These are phyloP conservation scores for Blastocystis sp. DNA, from an alignment of 352 stramenopile genomes.

Conservation along the genomic window DNA sequence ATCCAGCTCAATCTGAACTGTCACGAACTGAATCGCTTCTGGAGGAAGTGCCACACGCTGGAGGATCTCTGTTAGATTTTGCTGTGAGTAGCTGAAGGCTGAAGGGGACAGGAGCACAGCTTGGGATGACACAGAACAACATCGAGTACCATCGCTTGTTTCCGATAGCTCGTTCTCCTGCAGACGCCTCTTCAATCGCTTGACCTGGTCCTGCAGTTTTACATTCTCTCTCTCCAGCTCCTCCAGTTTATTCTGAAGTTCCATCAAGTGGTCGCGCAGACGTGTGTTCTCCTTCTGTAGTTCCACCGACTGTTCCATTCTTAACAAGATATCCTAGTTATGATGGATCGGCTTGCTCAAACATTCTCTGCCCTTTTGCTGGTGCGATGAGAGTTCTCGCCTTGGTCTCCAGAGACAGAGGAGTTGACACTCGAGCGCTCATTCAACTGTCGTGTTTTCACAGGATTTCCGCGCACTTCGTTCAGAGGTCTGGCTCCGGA, in stretches of 20 bases:
- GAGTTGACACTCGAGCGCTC: background rate
- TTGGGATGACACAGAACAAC: background rate
- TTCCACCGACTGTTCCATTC: conserved; percentile 19
- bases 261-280: background rate
- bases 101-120: background rate
- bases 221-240: background rate
- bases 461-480: background rate
- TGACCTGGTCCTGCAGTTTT: background rate
- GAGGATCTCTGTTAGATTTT: background rate
- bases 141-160: background rate
- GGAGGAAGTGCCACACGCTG: background rate
- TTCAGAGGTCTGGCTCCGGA: background rate
- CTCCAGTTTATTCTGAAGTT: background rate
- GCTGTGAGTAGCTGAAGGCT: conserved; percentile 10
- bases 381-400: background rate
- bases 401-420: background rate
- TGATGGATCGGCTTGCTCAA: background rate
- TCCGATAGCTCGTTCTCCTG: background rate
- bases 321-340: background rate
- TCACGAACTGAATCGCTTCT: background rate
- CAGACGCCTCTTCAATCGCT: background rate
- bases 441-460: conserved; percentile 3
- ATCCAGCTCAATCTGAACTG: conserved; percentile 27
- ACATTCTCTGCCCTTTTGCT: background rate
- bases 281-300: conserved; percentile 23